Percentiles rank a stretch among this genome's conserved stretches.
Evolutionary conservation across 176 grass and related monocot genomes (phyloP).

Genomic region (Aegilops bicornis): DNA sequence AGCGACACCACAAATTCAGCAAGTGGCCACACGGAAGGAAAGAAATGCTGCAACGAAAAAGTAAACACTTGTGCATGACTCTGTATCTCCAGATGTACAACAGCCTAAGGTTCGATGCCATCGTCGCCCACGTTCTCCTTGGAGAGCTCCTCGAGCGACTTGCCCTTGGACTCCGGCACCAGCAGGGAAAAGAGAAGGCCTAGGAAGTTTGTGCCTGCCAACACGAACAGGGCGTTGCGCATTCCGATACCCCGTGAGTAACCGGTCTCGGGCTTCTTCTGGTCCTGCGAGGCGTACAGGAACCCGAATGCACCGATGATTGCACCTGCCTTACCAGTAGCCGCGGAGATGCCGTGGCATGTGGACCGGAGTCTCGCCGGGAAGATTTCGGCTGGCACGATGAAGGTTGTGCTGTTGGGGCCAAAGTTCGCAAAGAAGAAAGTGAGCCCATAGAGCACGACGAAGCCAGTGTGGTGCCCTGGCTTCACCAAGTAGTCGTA

Average conservation of each 20-base stretch:
- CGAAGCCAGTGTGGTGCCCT: conserved; percentile 37
- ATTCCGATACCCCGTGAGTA: conserved; percentile 52
- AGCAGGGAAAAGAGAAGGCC: conserved; percentile 48
- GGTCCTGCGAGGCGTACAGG: conserved; percentile 52
- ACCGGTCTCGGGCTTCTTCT: conserved; percentile 37
- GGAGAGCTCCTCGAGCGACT: conserved; percentile 61
- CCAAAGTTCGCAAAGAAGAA: conserved; percentile 54
- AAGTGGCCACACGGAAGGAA: neutral
- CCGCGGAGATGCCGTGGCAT: conserved; percentile 50
- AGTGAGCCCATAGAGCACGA: conserved; percentile 45
- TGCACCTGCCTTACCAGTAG: conserved; percentile 38
- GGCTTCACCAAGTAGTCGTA: conserved; percentile 52
- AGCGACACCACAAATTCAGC: neutral
- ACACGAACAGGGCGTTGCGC: conserved; percentile 71
- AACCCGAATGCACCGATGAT: conserved; percentile 49
- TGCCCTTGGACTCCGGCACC: conserved; percentile 64
- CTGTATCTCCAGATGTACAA: neutral
- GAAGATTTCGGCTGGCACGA: conserved; percentile 47
- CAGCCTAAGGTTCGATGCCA: neutral
- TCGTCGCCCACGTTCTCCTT: conserved; percentile 43
- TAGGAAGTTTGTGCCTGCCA: conserved; percentile 49
- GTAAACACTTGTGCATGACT: neutral
- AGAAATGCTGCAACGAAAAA: neutral
- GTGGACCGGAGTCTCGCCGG: conserved; percentile 50
- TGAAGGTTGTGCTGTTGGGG: conserved; percentile 41